Evolutionary conservation across 208 protist species (phyloP).

Genomic region (Trypanosoma scelopori): DNA sequence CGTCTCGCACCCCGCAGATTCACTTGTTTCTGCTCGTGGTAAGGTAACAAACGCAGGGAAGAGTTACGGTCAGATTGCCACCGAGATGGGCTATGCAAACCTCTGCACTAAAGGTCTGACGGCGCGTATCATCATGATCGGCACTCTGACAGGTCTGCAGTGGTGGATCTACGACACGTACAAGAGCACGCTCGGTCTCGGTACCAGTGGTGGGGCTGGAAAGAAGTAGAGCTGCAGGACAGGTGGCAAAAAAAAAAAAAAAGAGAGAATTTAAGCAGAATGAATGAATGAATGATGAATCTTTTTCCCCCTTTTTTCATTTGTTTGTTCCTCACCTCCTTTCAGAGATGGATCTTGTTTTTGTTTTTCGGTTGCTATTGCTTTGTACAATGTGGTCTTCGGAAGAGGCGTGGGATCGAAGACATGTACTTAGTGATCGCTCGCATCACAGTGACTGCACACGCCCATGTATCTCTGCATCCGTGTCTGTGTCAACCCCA

Average conservation of each 20-base stretch:
- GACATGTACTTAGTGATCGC: neutral
- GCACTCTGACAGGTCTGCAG: constrained; percentile 95
- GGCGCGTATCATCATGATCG: constrained; percentile 96
- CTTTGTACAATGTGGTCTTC: neutral
- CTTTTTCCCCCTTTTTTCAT: constrained; percentile 22
- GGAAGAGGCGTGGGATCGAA: neutral
- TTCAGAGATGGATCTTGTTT: neutral
- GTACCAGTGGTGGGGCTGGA: constrained; percentile 44
- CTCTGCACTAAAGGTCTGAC: constrained; percentile 91
- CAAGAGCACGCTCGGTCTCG: constrained; percentile 31
- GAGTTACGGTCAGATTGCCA: constrained; percentile 76
- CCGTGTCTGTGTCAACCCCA: no score
- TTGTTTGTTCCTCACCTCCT: constrained; percentile 2
- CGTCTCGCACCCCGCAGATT: constrained; percentile 96
- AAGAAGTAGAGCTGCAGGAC: neutral
- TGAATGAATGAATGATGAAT: no score
- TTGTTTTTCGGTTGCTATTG: constrained; percentile 2
- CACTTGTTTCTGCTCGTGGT: constrained; percentile 90
- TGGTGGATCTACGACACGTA: constrained; percentile 94
- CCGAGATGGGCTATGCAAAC: constrained; percentile 82
- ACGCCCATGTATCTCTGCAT: no score
- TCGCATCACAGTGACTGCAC: neutral
- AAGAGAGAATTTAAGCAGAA: no score
- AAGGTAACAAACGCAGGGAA: constrained; percentile 86
- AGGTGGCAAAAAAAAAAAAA: no score